phyloP scores from a whole-genome alignment of 345 rosid species.

The Noccaea caerulescens region DNA sequence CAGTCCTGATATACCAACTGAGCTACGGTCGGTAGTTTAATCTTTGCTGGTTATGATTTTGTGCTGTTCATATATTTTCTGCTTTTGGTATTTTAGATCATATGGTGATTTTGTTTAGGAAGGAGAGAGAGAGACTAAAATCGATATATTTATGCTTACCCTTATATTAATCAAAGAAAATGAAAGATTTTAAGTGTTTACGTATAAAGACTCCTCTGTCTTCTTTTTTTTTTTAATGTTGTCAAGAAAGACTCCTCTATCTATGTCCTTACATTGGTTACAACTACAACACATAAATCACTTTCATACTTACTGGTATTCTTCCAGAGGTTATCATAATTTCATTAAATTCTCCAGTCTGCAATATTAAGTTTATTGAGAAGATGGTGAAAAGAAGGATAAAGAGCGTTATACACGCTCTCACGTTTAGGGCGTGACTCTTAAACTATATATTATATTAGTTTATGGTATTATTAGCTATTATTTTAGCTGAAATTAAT shows the following conservation, averaged over 20 bases:
- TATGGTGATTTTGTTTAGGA: neutral
- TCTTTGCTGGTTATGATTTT: neutral
- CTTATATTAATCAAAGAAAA: neutral
- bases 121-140: constrained; percentile 3
- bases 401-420: constrained; percentile 26
- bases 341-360: neutral
- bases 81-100: constrained; percentile 11
- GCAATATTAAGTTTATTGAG: constrained; percentile 12
- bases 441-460: constrained; percentile 9
- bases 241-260: too few relatives aligned
- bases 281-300: constrained; percentile 28
- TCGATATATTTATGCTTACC: neutral
- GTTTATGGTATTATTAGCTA: constrained; percentile 10
- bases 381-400: constrained; percentile 16
- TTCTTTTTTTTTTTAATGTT: too few relatives aligned
- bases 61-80: constrained; percentile 3
- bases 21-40: constrained; percentile 70
- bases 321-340: constrained; percentile 10
- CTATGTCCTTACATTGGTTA: constrained; percentile 1
- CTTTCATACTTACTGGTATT: constrained; percentile 19
- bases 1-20: constrained; percentile 86
- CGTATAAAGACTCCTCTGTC: neutral
- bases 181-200: constrained; percentile 14
- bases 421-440: constrained; percentile 43
- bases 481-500: constrained; percentile 5